Percentiles rank a stretch among this genome's conserved stretches.
These are phyloP conservation scores for Aspergillus sp. DNA, from an alignment of 2,329 filamentous ascomycete species.

Conservation along the genomic window DNA sequence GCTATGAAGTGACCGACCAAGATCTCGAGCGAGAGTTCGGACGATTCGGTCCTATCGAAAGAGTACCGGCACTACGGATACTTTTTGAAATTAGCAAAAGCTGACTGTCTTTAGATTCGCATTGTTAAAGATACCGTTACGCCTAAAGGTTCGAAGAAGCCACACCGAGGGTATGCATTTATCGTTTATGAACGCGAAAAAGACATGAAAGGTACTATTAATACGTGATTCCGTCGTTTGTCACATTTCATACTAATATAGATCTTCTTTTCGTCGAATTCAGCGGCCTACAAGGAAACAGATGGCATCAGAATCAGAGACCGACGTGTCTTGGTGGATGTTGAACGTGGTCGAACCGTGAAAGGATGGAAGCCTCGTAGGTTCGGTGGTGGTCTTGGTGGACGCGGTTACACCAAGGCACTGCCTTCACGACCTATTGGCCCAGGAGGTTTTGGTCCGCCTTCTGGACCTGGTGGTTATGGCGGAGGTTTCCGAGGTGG, in stretches of 20 bases:
- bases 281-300: slow-evolving; percentile 86
- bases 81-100: background rate
- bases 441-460: slow-evolving; percentile 58
- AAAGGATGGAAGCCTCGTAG: slow-evolving; percentile 90
- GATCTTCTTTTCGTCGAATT: slow-evolving; percentile 38
- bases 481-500: slow-evolving; percentile 58
- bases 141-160: slow-evolving; percentile 76
- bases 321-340: slow-evolving; percentile 87
- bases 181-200: slow-evolving; percentile 96
- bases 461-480: slow-evolving; percentile 57
- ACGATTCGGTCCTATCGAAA: slow-evolving; percentile 89
- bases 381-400: slow-evolving; percentile 87
- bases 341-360: slow-evolving; percentile 92
- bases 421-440: slow-evolving; percentile 69
- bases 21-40: slow-evolving; percentile 93
- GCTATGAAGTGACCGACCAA: slow-evolving; percentile 83
- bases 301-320: slow-evolving; percentile 94
- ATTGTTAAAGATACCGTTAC: slow-evolving; percentile 70
- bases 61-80: slow-evolving; percentile 55
- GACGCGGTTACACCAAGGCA: slow-evolving; percentile 87
- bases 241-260: slow-evolving; percentile 35
- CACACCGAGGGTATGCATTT: slow-evolving; percentile 90
- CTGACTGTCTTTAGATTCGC: slow-evolving; percentile 66
- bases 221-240: slow-evolving; percentile 13
- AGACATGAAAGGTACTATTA: slow-evolving; percentile 90